phyloP scores from a whole-genome alignment of 768 basidiomycete species.

The Podaxis sp. region DNA sequence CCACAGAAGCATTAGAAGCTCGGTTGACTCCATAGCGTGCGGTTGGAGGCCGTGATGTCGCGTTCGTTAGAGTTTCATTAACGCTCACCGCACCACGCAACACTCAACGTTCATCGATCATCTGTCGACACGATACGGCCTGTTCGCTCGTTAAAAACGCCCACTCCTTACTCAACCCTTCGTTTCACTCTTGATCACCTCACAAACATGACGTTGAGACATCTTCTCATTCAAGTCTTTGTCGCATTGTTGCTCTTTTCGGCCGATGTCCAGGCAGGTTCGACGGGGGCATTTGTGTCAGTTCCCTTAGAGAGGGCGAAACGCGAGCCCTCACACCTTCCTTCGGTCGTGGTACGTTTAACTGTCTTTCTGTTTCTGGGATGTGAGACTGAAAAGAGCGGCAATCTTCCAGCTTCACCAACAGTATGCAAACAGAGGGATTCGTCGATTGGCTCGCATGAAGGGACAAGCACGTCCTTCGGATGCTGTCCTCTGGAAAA shows the following conservation, averaged over 20 bases:
- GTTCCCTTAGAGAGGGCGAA: not conserved
- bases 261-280: not conserved
- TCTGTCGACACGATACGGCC: not conserved
- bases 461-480: constrained; percentile 42
- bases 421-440: constrained; percentile 56
- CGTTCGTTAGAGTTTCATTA: not conserved
- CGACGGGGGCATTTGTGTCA: not conserved
- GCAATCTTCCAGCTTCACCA: constrained; percentile 45
- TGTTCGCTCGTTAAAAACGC: not conserved
- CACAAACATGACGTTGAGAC: not conserved
- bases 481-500: constrained; percentile 31
- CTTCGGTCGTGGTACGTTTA: not conserved
- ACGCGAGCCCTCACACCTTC: not conserved
- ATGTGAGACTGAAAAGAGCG: not conserved
- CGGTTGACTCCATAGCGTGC: not conserved
- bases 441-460: constrained; percentile 57
- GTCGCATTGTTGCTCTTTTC: not conserved
- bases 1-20: not conserved
- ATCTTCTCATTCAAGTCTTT: not conserved
- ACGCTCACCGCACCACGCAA: not conserved
- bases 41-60: not conserved
- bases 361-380: not conserved
- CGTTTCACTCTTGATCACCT: not conserved
- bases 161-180: not conserved
- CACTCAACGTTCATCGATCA: not conserved